Base-by-base conservation (phyloP, 2,329 filamentous ascomycete species). In the Xylariaceae sp. region DNA sequence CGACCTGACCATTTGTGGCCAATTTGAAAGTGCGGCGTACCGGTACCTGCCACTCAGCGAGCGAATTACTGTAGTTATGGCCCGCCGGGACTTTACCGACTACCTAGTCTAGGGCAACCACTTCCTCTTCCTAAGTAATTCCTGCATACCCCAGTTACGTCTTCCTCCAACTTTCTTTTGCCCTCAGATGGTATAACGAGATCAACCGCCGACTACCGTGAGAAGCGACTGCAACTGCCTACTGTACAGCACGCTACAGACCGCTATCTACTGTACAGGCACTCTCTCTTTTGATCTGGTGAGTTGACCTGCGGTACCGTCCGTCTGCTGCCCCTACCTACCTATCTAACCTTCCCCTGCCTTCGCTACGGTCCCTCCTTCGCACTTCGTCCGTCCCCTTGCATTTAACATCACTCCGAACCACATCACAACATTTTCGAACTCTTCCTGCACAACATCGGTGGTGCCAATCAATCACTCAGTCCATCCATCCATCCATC, bases 371-470 rank as follows among this genome's bases (percentile, higher is more conserved):
- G 35, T 11, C 34, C 47, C 37, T 37, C 46, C 12, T 48, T 27
- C 43, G 44, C 35, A 46, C 30, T 27, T 34, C 40, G 30, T 26
- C 6, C 27, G 48, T 54, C 42, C 57, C 19, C 57, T 56, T 59
- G 57, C 57, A 59, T 59, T 54, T 54, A 54, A 46, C 57, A 50
- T 45, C 54, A 48, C 47, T 43, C 51, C 43, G 49, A 54, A 52
- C 51, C 54, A 51, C 42, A 53, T 40, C 42, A 59, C 50, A 52
- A 50, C 19, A 19, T 19, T 57, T 54, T 47, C 19, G 48, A 53
- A 51, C 50, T 47, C 46, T 49, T 47, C 30, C 54, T 59, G 51
- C 51, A 52, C 51, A 57, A 47, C 51, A 57, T 57, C 44, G 47
- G 46, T 40, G 56, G 34, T 40, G 54, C 51, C 29, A 42, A 51